Conservation (phyloP, 768 basidiomycete genomes). For the Lactifluus hygrophoroides region DNA sequence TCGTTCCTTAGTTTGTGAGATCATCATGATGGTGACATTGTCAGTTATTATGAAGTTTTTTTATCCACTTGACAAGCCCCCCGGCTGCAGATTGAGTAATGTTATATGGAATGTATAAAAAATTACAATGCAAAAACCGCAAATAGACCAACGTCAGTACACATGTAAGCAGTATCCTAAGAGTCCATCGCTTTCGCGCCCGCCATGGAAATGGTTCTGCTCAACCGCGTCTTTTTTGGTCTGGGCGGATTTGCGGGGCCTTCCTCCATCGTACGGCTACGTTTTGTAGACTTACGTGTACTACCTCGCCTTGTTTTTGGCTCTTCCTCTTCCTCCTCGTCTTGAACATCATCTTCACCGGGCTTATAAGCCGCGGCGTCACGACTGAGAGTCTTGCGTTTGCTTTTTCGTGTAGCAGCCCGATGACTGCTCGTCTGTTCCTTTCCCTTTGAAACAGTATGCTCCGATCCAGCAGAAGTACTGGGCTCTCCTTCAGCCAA, state of each 20-base stretch:
- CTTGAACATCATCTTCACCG: slow-evolving; percentile 7
- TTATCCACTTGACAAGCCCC: no score
- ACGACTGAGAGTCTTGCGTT: slow-evolving; percentile 12
- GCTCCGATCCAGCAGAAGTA: not conserved
- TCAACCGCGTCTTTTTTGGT: slow-evolving; percentile 17
- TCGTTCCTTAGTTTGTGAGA: no score
- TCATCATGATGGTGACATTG: no score
- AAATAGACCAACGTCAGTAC: not conserved
- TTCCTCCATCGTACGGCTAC: slow-evolving; percentile 17
- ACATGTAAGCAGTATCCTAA: not conserved
- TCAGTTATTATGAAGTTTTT: no score
- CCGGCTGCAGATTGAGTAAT: no score
- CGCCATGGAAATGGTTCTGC: slow-evolving; percentile 12
- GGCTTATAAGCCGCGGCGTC: slow-evolving; percentile 21
- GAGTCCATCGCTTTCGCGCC: slow-evolving; percentile 4
- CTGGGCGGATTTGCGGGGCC: not conserved
- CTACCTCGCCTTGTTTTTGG: slow-evolving; percentile 2
- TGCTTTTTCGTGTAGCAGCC: slow-evolving; percentile 12
- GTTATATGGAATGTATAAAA: not conserved
- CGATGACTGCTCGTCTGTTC: not conserved
- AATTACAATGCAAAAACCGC: not conserved
- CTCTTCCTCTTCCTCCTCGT: slow-evolving; percentile 6
- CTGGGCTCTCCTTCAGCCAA: not conserved
- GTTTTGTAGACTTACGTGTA: slow-evolving; percentile 13
- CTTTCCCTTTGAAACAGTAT: not conserved